Evolutionary conservation across 2,329 filamentous ascomycete species (phyloP), one percentile per base, ranked within the genome.

Genomic region (Nannizziopsis barbatae): DNA sequence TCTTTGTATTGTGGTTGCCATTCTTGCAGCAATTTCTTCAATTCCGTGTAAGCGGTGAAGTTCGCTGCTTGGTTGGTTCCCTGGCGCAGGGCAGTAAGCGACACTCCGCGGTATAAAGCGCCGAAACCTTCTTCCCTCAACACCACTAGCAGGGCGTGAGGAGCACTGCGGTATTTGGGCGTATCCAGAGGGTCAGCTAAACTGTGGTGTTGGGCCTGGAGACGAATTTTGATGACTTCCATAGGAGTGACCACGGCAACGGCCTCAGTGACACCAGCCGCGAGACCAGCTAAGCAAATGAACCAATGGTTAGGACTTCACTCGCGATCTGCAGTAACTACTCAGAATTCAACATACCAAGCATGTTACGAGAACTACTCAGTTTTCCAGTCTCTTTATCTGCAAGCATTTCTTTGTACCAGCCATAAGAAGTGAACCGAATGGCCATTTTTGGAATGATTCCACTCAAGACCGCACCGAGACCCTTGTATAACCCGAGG

Each of bases 361-460:
- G 57, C 65, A 86, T 86, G 14, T 87, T 95, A 18, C 77, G 77
- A 56, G 76, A 75, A 42, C 84, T 83, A 27, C 78, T 80, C 42
- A 95, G 76, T 27, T 65, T 61, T 38, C 86, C 85, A 2, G 80
- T 80, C 49, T 79, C 62, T 55, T 77, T 70, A 65, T 86, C 75
- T 38, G 86, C 81, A 18, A 95, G 74, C 53, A 84, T 53, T 64
- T 87, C 81, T 77, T 96, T 96, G 71, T 96, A 98, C 64, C 79
- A 80, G 68, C 96, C 92, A 69, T 96, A 98, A 48, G 86, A 94
- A 42, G 90, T 95, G 71, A 98, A 98, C 35, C 92, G 86, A 65
- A 96, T 98, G 53, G 92, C 92, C 92, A 98, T 98, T 71, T 98
- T 98, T 48, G 92, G 92, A 17, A 98, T 80, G 66, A 98, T 98